phyloP scores from a whole-genome alignment of 1,284 basidiomycete genomes.

The Trichosporon faecale region DNA sequence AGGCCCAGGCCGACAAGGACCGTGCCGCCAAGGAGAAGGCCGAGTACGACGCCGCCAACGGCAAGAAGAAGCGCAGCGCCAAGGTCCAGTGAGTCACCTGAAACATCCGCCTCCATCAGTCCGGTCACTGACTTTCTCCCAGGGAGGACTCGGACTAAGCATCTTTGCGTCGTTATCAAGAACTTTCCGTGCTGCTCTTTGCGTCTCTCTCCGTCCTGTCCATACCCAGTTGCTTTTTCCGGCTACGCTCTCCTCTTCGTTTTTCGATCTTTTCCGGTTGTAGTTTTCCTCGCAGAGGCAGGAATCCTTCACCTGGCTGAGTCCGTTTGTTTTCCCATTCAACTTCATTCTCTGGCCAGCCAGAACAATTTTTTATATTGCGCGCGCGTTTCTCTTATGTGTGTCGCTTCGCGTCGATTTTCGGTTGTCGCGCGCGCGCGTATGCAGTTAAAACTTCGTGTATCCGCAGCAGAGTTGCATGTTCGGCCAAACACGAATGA shows the following conservation, averaged over 20 bases:
- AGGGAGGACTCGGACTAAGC: conserved; percentile 10
- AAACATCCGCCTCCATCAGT: neutral
- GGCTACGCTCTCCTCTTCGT: conserved; percentile 2
- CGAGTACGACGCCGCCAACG: conserved; percentile 52
- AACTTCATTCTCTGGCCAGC: conserved; percentile 6
- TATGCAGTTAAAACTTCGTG: conserved; percentile 10
- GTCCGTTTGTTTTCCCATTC: neutral
- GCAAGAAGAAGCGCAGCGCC: conserved; percentile 43
- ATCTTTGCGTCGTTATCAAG: conserved; percentile 1
- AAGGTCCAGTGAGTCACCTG: conserved; percentile 21
- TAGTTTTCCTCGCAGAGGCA: neutral
- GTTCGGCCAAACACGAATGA: too few relatives aligned
- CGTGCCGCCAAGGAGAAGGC: conserved; percentile 63
- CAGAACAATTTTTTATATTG: conserved; percentile 7
- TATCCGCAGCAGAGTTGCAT: neutral
- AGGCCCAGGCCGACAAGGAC: conserved; percentile 79
- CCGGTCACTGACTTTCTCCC: neutral
- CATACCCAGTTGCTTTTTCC: conserved; percentile 1
- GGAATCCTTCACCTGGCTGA: conserved; percentile 10
- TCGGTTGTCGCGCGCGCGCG: conserved; percentile 9
- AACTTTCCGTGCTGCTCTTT: conserved; percentile 12
- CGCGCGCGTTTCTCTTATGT: conserved; percentile 7
- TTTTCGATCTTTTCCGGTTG: conserved; percentile 12
- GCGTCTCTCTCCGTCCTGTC: neutral
- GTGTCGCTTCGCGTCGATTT: neutral